Base-by-base conservation (phyloP, 345 rosid species). In the Jatropha curcas region DNA sequence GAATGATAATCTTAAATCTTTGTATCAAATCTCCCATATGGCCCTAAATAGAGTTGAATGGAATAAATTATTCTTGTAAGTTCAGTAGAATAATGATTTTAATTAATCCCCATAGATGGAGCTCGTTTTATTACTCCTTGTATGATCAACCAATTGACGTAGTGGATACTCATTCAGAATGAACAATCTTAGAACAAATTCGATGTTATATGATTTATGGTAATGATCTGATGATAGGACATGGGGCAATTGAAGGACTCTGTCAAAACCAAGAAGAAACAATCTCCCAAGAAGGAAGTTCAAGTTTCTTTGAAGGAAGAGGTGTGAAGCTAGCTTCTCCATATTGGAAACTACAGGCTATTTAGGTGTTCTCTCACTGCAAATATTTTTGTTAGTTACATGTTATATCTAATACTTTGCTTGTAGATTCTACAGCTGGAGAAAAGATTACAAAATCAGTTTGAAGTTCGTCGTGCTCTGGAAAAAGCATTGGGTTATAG, bases 401-500 rank as follows among this genome's bases (percentile, higher is more conserved):
- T 46, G 14, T 2, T 46, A 22, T 19, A 45, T 37, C 52, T 60
- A 43, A 76, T 51, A 7, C n/a, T 43, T 60, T 72, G 27, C 31
- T 25, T 81, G 84, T 84, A 95, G 99, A 91, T 95, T 80, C 75
- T 79, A 74, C 93, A 83, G 82, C 97, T 92, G 19, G 96, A 92
- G 82, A 88, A 83, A 77, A 88, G 92, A 79, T 79, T 92, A 78
- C 89, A 87, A 78, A 87, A 85, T 68, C 96, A 93, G 72, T 91
- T 92, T 76, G 78, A 81, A 76, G 94, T 91, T 67, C 96, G 98
- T 16, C 76, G 60, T 73, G 87, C 88, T 13, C 76, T 95, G 61
- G 99, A 95, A 79, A 91, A 87, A 73, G 98, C 98, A 13, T 83
- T 90, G 76, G 96, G 97, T 60, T 86, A 89, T 83, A 76, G 75